Evolutionary conservation across 768 basidiomycete genomes (phyloP), one percentile per base, ranked within the genome.

Genomic region (Rhodotorula babjevae): DNA sequence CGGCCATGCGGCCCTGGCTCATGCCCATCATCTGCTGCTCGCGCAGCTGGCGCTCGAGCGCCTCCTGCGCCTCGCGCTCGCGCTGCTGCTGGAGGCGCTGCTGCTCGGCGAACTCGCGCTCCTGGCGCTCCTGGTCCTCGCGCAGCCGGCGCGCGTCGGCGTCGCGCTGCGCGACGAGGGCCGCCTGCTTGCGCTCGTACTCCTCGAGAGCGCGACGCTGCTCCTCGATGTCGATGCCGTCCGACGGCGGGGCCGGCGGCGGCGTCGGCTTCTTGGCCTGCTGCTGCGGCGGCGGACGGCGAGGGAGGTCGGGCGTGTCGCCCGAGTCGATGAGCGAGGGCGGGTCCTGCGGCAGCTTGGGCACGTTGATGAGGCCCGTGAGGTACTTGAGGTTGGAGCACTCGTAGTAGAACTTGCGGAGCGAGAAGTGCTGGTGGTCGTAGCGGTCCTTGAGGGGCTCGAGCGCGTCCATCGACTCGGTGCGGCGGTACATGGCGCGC

Each of bases 371-470:
- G 46, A 99, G 85, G 58, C 94, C 92, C 18, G 96, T 99, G 64
- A 99, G 83, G 82, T 96, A 99, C 81, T 96, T 97, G 76, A 99
- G 86, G 82, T 98, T 98, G 18, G 93, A 96, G 80, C 96, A 99
- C 80, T 99, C 96, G 80, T 98, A 98, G 84, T 98, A 98, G 83
- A 96, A 99, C 81, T 95, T 93, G 73, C 96, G 89, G 18, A 99
- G 85, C 74, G 87, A 89, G 79, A 93, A 88, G 79, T 99, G 96
- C 79, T 98, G 96, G 33, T 91, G 86, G 70, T 87, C 88, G 82
- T 89, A 99, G 46, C 96, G 88, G 79, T 90, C 86, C 58, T 89
- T 86, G 29, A 99, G 84, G 3, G 93, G 94, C 78, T 93, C 91
- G 73, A 99, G 82, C 5, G 89, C 93, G 57, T 98, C 96, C 52